Evolutionary conservation across 768 basidiomycete species (phyloP), one percentile per base, ranked within the genome.

Genomic region (Kwoniella heveanensis): DNA sequence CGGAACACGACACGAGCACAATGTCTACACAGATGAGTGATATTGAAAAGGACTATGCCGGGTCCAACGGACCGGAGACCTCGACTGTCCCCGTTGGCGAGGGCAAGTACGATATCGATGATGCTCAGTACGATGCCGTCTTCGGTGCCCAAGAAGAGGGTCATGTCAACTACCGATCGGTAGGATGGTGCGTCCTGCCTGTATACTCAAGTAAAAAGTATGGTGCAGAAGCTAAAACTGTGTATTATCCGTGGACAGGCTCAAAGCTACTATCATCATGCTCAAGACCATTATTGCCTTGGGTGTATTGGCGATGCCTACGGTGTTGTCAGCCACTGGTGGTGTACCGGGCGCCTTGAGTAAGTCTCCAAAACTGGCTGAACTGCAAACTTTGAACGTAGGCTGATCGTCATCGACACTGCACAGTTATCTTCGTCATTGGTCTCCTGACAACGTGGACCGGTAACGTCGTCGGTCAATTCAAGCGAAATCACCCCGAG

Each of bases 271-370:
- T 22, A 67, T 73, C 32, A 54, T 77, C 52, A 71, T 73, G 72
- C 48, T 73, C 25, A 77, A 77, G 53, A 71, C 74, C 3, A 65
- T 65, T 36, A 71, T 77, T 57, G 76, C 65, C 1, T 37, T 77
- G 46, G 76, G 76, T 64, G 76, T 77, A 2, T 49, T 77, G 46
- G 66, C 70, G 9, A 72, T 77, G 48, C 75, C 75, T 15, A 56
- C 67, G 0, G 71, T 72, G 1, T 58, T 77, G 25, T 66, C 65
- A 15, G 64, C 67, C 0, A 55, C 65, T 2, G 75, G 75, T n/a
- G 64, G 65, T 29, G 72, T 77, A 1, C 72, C 72, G 2, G 75
- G 75, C 24, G 24, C 65, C 4, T 48, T 77, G 26, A 71, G 70
- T 66, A 30, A 47, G 59, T 65, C 44, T 21, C 21, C n/a, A 2